Evolutionary conservation across 2,329 filamentous ascomycete species (phyloP).

Genomic region (Didymosphaeria variabile): DNA sequence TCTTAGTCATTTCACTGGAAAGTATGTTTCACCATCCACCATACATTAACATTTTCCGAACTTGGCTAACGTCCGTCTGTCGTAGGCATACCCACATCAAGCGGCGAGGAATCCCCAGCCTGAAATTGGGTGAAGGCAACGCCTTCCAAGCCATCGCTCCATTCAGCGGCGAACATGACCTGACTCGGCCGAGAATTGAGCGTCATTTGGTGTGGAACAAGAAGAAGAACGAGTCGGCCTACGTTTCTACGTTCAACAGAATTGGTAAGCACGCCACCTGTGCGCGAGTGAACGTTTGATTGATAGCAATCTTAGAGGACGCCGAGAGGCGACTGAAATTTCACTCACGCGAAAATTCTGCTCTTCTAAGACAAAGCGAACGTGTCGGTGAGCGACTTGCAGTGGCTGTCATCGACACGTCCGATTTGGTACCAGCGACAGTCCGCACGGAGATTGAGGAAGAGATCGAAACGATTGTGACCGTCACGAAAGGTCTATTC

Average conservation of each 20-base stretch:
- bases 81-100: no score
- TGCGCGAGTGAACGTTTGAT: no score
- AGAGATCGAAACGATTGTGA: not conserved
- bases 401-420: conserved; percentile 19
- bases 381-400: conserved; percentile 15
- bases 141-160: conserved; percentile 30
- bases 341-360: no score
- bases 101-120: conserved; percentile 11
- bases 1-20: no score
- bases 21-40: no score
- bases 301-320: not conserved
- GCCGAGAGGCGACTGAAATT: no score
- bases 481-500: no score
- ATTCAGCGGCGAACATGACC: conserved; percentile 3
- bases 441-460: not conserved
- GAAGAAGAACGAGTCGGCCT: conserved; percentile 22
- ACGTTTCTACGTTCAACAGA: conserved; percentile 24
- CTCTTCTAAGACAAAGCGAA: no score
- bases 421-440: conserved; percentile 18
- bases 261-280: conserved; percentile 22
- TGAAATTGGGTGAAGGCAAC: conserved; percentile 12
- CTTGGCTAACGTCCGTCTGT: no score
- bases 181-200: conserved; percentile 18
- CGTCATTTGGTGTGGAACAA: conserved; percentile 24
- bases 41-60: no score